phyloP scores from a whole-genome alignment of 2,329 filamentous ascomycete genomes.

The Phaeomoniella chlamydospora region DNA sequence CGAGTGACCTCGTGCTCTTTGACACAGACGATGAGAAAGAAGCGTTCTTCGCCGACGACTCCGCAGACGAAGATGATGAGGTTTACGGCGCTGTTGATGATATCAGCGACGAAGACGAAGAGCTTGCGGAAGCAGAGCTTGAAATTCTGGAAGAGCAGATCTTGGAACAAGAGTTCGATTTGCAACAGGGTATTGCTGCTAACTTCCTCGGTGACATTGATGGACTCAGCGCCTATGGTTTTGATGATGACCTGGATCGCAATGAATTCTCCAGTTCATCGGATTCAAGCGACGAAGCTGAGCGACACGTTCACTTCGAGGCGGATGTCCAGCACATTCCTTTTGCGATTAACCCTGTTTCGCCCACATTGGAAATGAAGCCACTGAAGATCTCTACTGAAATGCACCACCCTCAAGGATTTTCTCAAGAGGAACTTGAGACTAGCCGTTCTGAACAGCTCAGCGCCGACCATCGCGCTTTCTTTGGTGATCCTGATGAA shows the following conservation, averaged over 20 bases:
- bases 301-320: not conserved
- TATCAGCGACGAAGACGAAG: constrained; percentile 2
- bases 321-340: not conserved
- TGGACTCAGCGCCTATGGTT: not conserved
- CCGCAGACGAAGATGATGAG: constrained; percentile 1
- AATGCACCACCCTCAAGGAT: not conserved
- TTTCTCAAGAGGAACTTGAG: not conserved
- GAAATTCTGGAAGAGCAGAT: not conserved
- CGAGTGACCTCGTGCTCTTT: not conserved
- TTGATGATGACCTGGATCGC: not conserved
- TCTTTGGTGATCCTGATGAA: not conserved
- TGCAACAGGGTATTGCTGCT: not conserved
- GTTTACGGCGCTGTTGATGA: constrained; percentile 1
- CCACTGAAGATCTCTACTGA: not conserved
- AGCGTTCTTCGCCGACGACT: not conserved
- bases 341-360: not conserved
- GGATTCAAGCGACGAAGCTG: not conserved
- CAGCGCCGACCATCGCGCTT: not conserved
- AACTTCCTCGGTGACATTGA: not conserved
- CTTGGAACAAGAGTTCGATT: not conserved
- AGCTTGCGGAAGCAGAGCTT: not conserved
- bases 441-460: not conserved
- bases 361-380: not conserved
- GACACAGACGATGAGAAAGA: not conserved
- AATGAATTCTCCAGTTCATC: constrained; percentile 1